phyloP scores from a whole-genome alignment of 2,329 filamentous ascomycete species.

The Mariannaea elegans region DNA sequence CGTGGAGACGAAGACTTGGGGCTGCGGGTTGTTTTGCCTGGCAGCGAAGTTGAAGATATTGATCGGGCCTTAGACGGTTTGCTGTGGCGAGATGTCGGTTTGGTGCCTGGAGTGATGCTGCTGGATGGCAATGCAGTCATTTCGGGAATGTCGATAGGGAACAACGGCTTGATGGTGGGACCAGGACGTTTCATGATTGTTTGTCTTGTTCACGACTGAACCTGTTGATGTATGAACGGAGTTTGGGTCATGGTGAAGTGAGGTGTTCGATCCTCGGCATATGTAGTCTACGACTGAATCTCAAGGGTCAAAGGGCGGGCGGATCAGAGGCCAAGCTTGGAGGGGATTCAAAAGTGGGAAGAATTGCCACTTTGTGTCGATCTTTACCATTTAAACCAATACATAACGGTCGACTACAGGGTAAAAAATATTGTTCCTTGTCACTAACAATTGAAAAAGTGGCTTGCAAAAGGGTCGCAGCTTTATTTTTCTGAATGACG shows the following conservation, averaged over 20 bases:
- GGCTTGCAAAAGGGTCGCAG: too few species aligned
- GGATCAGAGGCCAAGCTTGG: too few species aligned
- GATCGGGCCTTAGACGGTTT: neutral
- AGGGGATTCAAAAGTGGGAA: neutral
- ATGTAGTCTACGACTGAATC: too few species aligned
- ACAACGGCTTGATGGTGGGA: neutral
- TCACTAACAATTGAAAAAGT: too few species aligned
- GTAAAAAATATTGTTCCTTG: too few species aligned
- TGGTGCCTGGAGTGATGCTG: neutral
- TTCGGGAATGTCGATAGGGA: neutral
- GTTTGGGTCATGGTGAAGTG: neutral
- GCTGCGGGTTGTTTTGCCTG: neutral
- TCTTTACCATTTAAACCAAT: neutral
- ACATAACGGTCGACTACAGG: neutral
- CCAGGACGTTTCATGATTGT: slow-evolving; percentile 1
- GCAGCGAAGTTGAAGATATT: neutral
- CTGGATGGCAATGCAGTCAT: neutral
- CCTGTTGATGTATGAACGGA: slow-evolving; percentile 1
- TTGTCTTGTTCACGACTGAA: neutral
- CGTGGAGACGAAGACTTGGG: slow-evolving; percentile 38
- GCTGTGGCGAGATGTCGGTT: neutral
- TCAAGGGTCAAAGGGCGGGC: too few species aligned
- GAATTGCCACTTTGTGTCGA: neutral
- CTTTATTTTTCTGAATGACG: too few species aligned
- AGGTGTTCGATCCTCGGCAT: neutral